Base-by-base conservation (phyloP, 257 asterid genomes). In the Jacaranda copaia region DNA sequence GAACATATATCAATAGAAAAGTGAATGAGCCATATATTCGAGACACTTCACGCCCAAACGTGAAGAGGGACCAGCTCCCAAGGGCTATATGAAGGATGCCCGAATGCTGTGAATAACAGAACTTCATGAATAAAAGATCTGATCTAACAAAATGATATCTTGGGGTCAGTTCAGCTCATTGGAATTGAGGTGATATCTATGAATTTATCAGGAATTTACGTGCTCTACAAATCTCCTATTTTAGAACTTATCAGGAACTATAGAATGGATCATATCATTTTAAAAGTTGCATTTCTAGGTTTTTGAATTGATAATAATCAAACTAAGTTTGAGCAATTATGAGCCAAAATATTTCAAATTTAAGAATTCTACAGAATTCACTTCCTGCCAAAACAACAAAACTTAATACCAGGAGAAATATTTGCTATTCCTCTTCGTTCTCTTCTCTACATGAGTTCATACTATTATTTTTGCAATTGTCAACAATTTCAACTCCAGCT, bases 11-110 rank as follows among this genome's bases (percentile, higher is more conserved):
- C 79, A 93, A 80, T 77, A 89, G 87, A 74, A 87, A 86, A 55
- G 94, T 76, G 79, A 91, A 84, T 3, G 91, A 76, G 69, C 98
- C 97, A 43, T 88, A 93, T 52, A 74, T 78, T 60, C 60, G 81
- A 62, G 86, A 91, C 74, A 91, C 94, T 85, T 82, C 82, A 68
- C 73, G 80, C 72, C 98, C 97, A 75, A 91, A 89, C 45, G 88
- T 82, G 75, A 87, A 82, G 84, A 93, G 94, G 82, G 77, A 81
- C 96, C 97, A 89, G 84, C 86, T 84, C 67, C 92, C 89, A 32
- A 93, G 82, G 52, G 89, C 89, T 70, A 93, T 51, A 78, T 93
- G 96, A 69, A 85, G 61, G 77, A 93, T 65, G 65, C 97, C 98
- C 38, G 92, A 85, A 74, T 93, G 98, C 98, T 93, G 94, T 76